Evolutionary conservation across 495 filamentous ascomycete genomes (phyloP), one percentile per base, ranked within the genome.

Genomic region (Hypoxylon cercidicola): DNA sequence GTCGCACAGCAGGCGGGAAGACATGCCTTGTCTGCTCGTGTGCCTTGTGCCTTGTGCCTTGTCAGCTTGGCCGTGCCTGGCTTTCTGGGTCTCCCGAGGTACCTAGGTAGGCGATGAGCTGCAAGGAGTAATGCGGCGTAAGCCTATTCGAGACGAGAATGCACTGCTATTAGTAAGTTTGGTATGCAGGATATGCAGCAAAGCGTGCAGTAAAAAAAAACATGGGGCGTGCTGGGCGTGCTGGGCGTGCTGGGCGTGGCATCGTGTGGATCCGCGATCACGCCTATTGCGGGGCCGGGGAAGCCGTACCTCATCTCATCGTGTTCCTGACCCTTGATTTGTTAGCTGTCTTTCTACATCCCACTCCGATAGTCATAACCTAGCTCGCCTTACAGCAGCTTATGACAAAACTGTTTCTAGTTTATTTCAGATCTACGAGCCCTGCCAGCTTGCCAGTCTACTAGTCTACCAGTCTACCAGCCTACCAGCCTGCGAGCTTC

Each of bases 381-480:
- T 48, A 45, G 46, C 56, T 43, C 43, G 45, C 43, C 58, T 52
- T 62, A 58, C 64, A 67, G 54, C 53, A 58, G 43, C 34, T 62
- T 62, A 67, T 67, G 64, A 67, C 64, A 67, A 55, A 67, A 28
- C 47, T 20, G 19, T 62, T 62, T 60, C 52, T 59, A 32, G 34
- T 40, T 49, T 44, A n/a, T 13, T 53, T 58, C 46, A 57, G 15
- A 45, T 54, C 21, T 41, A 46, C n/a, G n/a, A n/a, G n/a, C n/a
- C n/a, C n/a, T n/a, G n/a, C n/a, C n/a, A n/a, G n/a, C n/a, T n/a
- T n/a, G n/a, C n/a, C n/a, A n/a, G n/a, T n/a, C n/a, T n/a, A n/a
- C n/a, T n/a, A n/a, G n/a, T n/a, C n/a, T n/a, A n/a, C n/a, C n/a
- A n/a, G n/a, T n/a, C n/a, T n/a, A n/a, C n/a, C n/a, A n/a, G n/a